Conservation (phyloP, 2,329 filamentous ascomycete species). For the Fusarium anguioides region DNA sequence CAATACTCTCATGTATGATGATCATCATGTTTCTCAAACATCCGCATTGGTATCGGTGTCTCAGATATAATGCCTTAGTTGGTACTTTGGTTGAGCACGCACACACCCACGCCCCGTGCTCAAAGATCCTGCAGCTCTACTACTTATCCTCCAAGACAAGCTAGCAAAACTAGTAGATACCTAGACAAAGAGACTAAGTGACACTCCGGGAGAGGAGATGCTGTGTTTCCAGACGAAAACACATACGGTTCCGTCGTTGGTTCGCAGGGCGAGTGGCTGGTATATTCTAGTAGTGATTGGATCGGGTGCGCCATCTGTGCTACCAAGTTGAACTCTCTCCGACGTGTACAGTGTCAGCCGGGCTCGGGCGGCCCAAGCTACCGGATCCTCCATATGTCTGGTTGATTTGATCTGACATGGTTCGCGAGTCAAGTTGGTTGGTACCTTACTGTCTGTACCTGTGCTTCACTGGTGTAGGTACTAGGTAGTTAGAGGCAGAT, state of each 20-base stretch:
- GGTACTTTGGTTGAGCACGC: not conserved
- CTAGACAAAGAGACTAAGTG: not conserved
- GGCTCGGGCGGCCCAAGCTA: slow-evolving; percentile 42
- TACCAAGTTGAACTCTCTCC: slow-evolving; percentile 29
- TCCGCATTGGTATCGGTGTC: slow-evolving; percentile 18
- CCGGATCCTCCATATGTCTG: slow-evolving; percentile 38
- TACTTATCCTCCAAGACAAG: not conserved
- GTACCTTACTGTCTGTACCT: not conserved
- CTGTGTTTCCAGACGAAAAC: slow-evolving; percentile 45
- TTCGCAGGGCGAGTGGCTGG: slow-evolving; percentile 42
- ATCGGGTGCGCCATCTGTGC: slow-evolving; percentile 24
- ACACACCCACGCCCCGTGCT: slow-evolving; percentile 23
- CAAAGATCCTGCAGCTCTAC: slow-evolving; percentile 37
- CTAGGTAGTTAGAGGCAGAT: too few relatives aligned
- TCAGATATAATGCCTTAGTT: slow-evolving; percentile 41
- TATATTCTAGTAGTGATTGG: slow-evolving; percentile 29
- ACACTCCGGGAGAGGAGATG: slow-evolving; percentile 28
- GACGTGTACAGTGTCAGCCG: slow-evolving; percentile 39
- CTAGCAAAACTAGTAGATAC: not conserved
- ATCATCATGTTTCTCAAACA: slow-evolving; percentile 28
- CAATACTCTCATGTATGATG: not conserved
- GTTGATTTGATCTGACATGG: slow-evolving; percentile 28
- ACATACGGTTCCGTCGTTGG: slow-evolving; percentile 39
- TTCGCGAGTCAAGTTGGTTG: not conserved
- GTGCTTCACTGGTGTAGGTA: not conserved